A percentile compares a stretch with the other conserved stretches of the same genome.
Conservation (phyloP, 1,139 yeast genomes). For the Yamadazyma epiphylla region DNA sequence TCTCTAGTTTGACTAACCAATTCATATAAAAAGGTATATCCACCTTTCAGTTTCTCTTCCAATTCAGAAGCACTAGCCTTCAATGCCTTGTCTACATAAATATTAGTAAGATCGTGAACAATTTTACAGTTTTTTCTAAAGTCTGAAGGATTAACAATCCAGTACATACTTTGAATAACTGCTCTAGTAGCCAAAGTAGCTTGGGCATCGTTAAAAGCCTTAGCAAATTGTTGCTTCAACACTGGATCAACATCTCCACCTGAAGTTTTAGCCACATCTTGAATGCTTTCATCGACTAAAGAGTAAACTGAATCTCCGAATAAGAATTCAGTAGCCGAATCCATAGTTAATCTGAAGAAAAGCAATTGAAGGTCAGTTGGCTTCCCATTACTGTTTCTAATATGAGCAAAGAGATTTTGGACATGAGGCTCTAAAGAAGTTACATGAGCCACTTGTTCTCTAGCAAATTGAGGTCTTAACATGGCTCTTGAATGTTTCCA, state of each 20-base stretch:
- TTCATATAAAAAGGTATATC: slow-evolving; percentile 50
- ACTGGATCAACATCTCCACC: slow-evolving; percentile 20
- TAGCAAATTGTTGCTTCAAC: slow-evolving; percentile 32
- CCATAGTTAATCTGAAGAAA: slow-evolving; percentile 48
- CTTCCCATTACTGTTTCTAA: slow-evolving; percentile 21
- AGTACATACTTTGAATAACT: slow-evolving; percentile 31
- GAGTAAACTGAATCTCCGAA: slow-evolving; percentile 50
- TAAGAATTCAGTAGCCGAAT: slow-evolving; percentile 54
- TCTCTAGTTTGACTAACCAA: slow-evolving; percentile 48
- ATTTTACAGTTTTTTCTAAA: slow-evolving; percentile 26
- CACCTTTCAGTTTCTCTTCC: slow-evolving; percentile 29
- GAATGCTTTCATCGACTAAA: slow-evolving; percentile 26
- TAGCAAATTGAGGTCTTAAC: slow-evolving; percentile 54
- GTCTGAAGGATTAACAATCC: slow-evolving; percentile 24
- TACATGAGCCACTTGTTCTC: slow-evolving; percentile 50
- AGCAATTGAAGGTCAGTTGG: slow-evolving; percentile 43
- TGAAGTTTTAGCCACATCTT: slow-evolving; percentile 11
- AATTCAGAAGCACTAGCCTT: slow-evolving; percentile 25
- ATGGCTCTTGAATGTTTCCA: slow-evolving; percentile 56
- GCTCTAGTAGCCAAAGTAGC: slow-evolving; percentile 33
- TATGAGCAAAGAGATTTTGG: slow-evolving; percentile 28
- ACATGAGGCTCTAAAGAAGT: slow-evolving; percentile 44
- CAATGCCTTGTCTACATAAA: slow-evolving; percentile 28
- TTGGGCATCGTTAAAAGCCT: slow-evolving; percentile 41
- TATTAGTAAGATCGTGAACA: slow-evolving; percentile 33